Evolutionary conservation across 2,329 filamentous ascomycete genomes (phyloP).

Genomic region (Phyllosticta paracitricarpa): DNA sequence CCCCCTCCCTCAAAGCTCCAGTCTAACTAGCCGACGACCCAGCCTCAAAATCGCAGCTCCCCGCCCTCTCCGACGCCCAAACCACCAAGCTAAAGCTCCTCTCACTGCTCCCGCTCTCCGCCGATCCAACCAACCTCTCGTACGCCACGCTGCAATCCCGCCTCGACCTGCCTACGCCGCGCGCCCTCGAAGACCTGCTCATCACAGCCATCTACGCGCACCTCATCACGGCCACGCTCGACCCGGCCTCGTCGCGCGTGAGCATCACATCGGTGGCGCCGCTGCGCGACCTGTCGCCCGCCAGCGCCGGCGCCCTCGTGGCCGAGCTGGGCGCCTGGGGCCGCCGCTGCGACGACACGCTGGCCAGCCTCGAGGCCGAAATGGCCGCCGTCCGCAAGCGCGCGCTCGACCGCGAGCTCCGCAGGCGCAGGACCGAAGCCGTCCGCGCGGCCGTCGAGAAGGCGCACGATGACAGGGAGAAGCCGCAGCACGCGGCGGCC

Average conservation of each 20-base stretch:
- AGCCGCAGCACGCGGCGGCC: not conserved
- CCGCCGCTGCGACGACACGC: constrained; percentile 62
- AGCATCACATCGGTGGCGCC: constrained; percentile 73
- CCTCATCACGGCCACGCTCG: constrained; percentile 71
- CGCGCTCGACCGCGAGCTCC: not conserved
- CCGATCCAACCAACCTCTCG: constrained; percentile 53
- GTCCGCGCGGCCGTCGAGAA: constrained; percentile 4
- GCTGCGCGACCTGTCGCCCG: constrained; percentile 73
- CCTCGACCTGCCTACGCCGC: constrained; percentile 56
- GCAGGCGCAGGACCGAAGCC: not conserved
- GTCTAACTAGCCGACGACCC: constrained; percentile 8
- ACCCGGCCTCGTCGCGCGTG: constrained; percentile 65
- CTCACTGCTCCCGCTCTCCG: constrained; percentile 72
- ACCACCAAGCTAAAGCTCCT: constrained; percentile 81
- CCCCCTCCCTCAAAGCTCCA: not conserved
- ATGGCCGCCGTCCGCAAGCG: constrained; percentile 35
- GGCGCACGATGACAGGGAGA: constrained; percentile 1
- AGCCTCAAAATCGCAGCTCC: constrained; percentile 48
- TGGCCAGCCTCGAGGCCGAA: constrained; percentile 65
- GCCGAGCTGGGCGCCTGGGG: constrained; percentile 64
- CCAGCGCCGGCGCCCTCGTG: constrained; percentile 59
- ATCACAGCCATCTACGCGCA: constrained; percentile 81
- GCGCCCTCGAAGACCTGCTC: constrained; percentile 75
- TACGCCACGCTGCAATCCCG: constrained; percentile 59
- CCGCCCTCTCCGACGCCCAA: constrained; percentile 62